Percentiles rank a stretch among this genome's conserved stretches.
Evolutionary conservation across 2,329 filamentous ascomycete genomes (phyloP).

Genomic region (Nemania sp.): DNA sequence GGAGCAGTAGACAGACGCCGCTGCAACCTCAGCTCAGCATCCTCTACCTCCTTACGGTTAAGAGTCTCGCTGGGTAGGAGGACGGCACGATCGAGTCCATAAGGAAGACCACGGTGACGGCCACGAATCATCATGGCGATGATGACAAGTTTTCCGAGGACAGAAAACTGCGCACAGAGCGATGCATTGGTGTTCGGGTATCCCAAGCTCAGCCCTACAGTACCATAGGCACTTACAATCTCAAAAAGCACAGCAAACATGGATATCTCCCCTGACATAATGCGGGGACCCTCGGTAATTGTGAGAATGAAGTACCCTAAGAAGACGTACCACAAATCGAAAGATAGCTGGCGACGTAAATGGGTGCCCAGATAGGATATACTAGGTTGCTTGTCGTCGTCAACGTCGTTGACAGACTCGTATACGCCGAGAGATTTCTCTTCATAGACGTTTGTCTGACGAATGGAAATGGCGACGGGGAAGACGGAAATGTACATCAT

Average conservation of each 20-base stretch:
- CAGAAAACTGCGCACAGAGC: conserved; percentile 83
- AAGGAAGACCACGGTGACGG: conserved; percentile 75
- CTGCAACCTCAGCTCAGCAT: conserved; percentile 55
- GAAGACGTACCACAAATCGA: conserved; percentile 98
- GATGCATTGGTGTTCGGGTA: conserved; percentile 81
- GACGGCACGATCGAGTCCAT: conserved; percentile 73
- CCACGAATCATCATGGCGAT: conserved; percentile 78
- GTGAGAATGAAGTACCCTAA: conserved; percentile 91
- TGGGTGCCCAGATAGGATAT: conserved; percentile 91
- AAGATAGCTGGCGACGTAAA: conserved; percentile 91
- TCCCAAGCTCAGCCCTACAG: conserved; percentile 90
- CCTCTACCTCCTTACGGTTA: conserved; percentile 65
- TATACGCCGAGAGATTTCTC: conserved; percentile 87
- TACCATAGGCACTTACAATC: conserved; percentile 91
- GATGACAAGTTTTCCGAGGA: conserved; percentile 77
- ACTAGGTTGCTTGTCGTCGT: conserved; percentile 66
- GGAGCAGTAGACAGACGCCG: conserved; percentile 52
- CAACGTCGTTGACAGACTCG: conserved; percentile 61
- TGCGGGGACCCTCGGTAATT: conserved; percentile 82
- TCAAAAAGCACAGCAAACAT: conserved; percentile 83
- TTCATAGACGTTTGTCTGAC: conserved; percentile 95
- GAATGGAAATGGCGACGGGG: conserved; percentile 94
- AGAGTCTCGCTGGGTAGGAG: conserved; percentile 69
- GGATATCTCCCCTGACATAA: conserved; percentile 73
- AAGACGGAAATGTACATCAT: conserved; percentile 99